These are phyloP conservation scores for Microdochium trichocladiopsis DNA, from an alignment of 2,329 filamentous ascomycete species.

Conservation along the genomic window DNA sequence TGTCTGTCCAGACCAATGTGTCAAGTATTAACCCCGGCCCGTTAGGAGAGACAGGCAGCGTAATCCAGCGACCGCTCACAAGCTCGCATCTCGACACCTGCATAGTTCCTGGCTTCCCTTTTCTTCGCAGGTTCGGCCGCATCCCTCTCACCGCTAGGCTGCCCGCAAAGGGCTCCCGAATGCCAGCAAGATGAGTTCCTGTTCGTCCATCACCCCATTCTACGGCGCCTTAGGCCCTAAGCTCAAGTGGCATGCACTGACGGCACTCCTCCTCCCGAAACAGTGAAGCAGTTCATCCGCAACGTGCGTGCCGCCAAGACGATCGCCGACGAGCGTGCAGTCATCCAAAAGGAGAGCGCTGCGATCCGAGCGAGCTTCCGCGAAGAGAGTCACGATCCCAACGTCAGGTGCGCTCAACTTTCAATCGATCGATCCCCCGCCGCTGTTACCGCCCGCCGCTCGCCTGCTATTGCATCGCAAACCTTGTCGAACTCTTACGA, in stretches of 20 bases:
- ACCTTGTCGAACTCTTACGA: background rate
- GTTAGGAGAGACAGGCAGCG: background rate
- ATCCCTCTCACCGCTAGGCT: background rate
- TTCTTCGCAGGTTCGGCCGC: background rate
- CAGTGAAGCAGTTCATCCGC: constrained; percentile 99
- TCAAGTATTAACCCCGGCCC: too few relatives aligned
- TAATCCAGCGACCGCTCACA: background rate
- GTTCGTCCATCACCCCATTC: constrained; percentile 4
- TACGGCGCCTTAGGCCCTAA: background rate
- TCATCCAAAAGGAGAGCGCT: constrained; percentile 98
- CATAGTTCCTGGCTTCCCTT: background rate
- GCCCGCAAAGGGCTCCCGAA: constrained; percentile 7
- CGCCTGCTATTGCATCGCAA: too few relatives aligned
- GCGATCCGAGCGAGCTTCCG: constrained; percentile 95
- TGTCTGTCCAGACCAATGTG: background rate
- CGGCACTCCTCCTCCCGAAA: constrained; percentile 4
- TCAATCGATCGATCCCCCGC: too few relatives aligned
- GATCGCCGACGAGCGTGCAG: constrained; percentile 95
- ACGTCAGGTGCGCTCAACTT: constrained; percentile 59
- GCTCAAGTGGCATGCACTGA: background rate
- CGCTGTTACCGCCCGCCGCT: background rate
- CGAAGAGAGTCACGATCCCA: constrained; percentile 90
- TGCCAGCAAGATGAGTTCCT: constrained; percentile 8
- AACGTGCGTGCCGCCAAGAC: constrained; percentile 98
- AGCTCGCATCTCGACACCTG: background rate